Conservation (phyloP, 2,329 filamentous ascomycete species). For the Fusarium liriodendri region DNA sequence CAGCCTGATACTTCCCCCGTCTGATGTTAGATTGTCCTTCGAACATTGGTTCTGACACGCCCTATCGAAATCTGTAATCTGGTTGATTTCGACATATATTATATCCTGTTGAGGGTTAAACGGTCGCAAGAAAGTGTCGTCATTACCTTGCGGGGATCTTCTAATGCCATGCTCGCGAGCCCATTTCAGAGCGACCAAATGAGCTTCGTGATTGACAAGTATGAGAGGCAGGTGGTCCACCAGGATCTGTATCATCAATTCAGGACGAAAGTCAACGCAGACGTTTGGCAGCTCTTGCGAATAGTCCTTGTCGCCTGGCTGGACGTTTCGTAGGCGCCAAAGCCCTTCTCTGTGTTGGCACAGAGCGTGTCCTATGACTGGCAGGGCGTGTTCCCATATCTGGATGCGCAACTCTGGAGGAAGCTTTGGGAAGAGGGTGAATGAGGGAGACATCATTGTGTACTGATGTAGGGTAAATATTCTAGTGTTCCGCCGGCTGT, state of each 20-base stretch:
- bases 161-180: neutral
- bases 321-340: slow-evolving; percentile 3
- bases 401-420: slow-evolving; percentile 18
- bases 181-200: slow-evolving; percentile 5
- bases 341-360: neutral
- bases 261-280: slow-evolving; percentile 7
- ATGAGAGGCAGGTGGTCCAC: neutral
- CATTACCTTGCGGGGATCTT: neutral
- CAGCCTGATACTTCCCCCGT: too few species aligned
- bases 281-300: too few species aligned
- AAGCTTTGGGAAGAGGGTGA: neutral
- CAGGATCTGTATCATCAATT: neutral
- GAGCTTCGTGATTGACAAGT: slow-evolving; percentile 17
- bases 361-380: neutral
- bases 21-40: neutral
- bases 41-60: neutral
- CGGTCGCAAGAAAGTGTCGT: slow-evolving; percentile 3
- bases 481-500: neutral
- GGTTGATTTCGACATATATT: slow-evolving; percentile 14
- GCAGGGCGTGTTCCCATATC: slow-evolving; percentile 16
- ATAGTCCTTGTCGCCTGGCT: neutral
- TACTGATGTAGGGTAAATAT: neutral
- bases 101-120: slow-evolving; percentile 4
- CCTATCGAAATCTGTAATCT: neutral
- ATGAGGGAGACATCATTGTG: neutral